Percentiles rank a stretch among this genome's conserved stretches.
Evolutionary conservation across 1,284 basidiomycete species (phyloP).

Genomic region (Stygiomarasmius scandens): DNA sequence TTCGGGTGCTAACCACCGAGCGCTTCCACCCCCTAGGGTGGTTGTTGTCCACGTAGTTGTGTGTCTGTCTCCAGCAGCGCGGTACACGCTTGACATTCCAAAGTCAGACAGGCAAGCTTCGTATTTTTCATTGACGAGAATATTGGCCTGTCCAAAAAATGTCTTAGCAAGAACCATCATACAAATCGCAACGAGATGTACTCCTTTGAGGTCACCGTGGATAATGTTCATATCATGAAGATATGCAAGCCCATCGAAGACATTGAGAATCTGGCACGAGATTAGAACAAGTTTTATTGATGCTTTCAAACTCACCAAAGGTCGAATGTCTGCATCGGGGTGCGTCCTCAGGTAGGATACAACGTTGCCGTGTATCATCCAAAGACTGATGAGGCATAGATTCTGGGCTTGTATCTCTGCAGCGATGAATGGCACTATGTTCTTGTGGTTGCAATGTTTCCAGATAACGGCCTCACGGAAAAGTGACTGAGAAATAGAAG

Average conservation of each 20-base stretch:
- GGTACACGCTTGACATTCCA: neutral
- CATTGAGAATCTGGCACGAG: neutral
- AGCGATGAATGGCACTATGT: neutral
- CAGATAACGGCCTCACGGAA: conserved; percentile 1
- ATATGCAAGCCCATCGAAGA: neutral
- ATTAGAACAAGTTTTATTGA: neutral
- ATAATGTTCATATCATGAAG: neutral
- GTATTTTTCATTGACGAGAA: neutral
- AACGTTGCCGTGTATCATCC: conserved; percentile 2
- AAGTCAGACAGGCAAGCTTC: conserved; percentile 3
- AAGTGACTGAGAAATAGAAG: neutral
- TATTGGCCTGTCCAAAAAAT: neutral
- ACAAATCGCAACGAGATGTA: too few species aligned
- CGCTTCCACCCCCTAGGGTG: neutral
- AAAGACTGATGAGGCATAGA: neutral
- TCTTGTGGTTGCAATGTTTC: conserved; percentile 3
- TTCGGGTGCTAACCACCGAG: conserved; percentile 4
- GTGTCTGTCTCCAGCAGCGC: neutral
- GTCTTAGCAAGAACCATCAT: too few species aligned
- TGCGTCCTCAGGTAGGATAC: neutral
- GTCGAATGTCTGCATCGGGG: neutral
- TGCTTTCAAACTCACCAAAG: too few species aligned
- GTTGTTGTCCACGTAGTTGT: neutral
- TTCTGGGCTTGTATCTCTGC: neutral
- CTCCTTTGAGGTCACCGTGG: conserved; percentile 2